These are phyloP conservation scores for Saccharata proteae DNA, from an alignment of 2,329 filamentous ascomycete genomes.

Conservation along the genomic window DNA sequence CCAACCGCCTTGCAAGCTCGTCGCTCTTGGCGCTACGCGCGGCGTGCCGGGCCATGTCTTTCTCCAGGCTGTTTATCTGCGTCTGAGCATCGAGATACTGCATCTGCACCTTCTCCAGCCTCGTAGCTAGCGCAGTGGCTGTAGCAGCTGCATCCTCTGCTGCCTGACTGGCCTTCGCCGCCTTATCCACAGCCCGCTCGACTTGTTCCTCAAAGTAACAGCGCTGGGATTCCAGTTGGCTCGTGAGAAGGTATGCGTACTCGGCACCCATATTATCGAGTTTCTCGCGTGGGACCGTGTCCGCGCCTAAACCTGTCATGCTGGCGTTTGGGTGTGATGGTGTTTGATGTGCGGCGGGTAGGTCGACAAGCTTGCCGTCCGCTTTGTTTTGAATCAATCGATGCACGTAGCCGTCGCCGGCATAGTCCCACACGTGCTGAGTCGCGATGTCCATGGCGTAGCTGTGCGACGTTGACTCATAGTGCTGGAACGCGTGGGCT, in stretches of 20 bases:
- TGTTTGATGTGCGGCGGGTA: conserved; percentile 45
- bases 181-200: conserved; percentile 80
- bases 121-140: conserved; percentile 37
- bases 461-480: conserved; percentile 77
- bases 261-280: conserved; percentile 75
- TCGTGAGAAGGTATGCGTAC: conserved; percentile 87
- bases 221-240: conserved; percentile 83
- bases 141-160: conserved; percentile 44
- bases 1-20: conserved; percentile 61
- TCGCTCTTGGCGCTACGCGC: conserved; percentile 57
- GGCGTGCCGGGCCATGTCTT: conserved; percentile 47
- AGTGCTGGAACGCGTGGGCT: conserved; percentile 87
- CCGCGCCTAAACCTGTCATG: conserved; percentile 38
- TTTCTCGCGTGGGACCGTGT: conserved; percentile 61
- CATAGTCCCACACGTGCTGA: conserved; percentile 97
- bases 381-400: conserved; percentile 88
- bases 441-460: conserved; percentile 89
- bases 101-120: conserved; percentile 41
- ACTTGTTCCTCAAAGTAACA: conserved; percentile 91
- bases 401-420: conserved; percentile 90
- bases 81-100: conserved; percentile 41
- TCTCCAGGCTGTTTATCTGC: conserved; percentile 57
- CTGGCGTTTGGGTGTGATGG: conserved; percentile 15
- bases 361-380: conserved; percentile 81
- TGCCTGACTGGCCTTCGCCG: conserved; percentile 58